phyloP scores from a whole-genome alignment of 164 flowering plant species.

The Nelumbo lutea region DNA sequence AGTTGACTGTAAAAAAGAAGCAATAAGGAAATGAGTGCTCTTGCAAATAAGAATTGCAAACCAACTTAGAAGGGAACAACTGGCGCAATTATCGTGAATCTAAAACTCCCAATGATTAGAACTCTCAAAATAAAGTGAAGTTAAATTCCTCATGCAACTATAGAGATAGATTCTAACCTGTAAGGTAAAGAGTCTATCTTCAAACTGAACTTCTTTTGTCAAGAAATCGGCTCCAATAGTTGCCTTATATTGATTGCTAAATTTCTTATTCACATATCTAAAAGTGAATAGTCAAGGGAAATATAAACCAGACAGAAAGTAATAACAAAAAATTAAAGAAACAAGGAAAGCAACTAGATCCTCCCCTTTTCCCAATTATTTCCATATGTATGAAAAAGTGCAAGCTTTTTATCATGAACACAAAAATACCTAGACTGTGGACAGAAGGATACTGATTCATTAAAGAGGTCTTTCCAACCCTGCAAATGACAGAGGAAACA shows the following conservation, averaged over 20 bases:
- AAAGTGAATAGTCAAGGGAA: slow-evolving; percentile 23
- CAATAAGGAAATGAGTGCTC: too few relatives aligned
- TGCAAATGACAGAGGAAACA: slow-evolving; percentile 19
- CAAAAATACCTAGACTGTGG: neutral
- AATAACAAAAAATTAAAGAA: neutral
- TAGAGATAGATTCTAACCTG: slow-evolving; percentile 41
- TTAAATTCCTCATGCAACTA: too few relatives aligned
- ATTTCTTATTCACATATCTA: slow-evolving; percentile 84
- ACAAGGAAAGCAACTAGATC: too few relatives aligned
- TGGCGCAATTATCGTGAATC: too few relatives aligned
- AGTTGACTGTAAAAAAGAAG: too few relatives aligned
- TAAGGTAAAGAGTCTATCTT: slow-evolving; percentile 78
- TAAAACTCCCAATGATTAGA: too few relatives aligned
- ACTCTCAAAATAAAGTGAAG: too few relatives aligned
- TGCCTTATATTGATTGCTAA: slow-evolving; percentile 87
- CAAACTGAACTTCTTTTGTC: slow-evolving; percentile 88
- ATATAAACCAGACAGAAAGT: slow-evolving; percentile 4
- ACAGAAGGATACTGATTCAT: slow-evolving; percentile 74
- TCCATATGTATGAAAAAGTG: too few relatives aligned
- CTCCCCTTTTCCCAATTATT: too few relatives aligned
- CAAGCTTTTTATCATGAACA: neutral
- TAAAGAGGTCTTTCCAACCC: slow-evolving; percentile 87
- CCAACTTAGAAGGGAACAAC: too few relatives aligned
- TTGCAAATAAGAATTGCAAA: too few relatives aligned
- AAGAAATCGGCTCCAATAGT: slow-evolving; percentile 91